Evolutionary conservation across 257 asterid species (phyloP).

Genomic region (Scutellaria barbata): DNA sequence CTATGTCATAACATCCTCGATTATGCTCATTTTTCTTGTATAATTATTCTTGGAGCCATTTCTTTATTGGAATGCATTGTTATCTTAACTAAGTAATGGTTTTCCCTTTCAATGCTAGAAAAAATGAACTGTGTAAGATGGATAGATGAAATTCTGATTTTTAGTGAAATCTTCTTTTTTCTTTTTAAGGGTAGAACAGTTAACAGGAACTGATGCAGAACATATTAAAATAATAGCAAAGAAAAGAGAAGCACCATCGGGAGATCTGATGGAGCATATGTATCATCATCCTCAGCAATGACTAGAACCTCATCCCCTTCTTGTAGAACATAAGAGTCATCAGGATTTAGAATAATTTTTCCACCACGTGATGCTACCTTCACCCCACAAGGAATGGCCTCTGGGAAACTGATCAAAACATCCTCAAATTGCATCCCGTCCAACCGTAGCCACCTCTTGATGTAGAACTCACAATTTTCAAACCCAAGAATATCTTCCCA

Average conservation of each 20-base stretch:
- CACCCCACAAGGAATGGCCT: conserved; percentile 92
- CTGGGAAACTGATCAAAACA: conserved; percentile 84
- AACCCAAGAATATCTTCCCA: conserved; percentile 98
- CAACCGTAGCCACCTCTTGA: conserved; percentile 81
- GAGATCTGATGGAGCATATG: conserved; percentile 72
- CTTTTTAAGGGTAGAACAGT: neutral
- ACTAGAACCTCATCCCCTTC: conserved; percentile 90
- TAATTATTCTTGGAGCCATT: conserved; percentile 7
- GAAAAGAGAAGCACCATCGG: conserved; percentile 75
- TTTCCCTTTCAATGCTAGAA: conserved; percentile 17
- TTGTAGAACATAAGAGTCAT: conserved; percentile 77
- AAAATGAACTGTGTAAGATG: conserved; percentile 10
- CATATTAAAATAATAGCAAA: conserved; percentile 26
- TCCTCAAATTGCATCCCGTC: conserved; percentile 87
- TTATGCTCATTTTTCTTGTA: neutral
- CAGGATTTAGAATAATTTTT: conserved; percentile 84
- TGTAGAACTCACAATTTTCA: conserved; percentile 90
- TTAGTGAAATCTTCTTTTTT: neutral
- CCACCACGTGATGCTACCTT: conserved; percentile 83
- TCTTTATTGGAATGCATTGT: neutral
- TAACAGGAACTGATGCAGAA: conserved; percentile 28
- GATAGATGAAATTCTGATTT: conserved; percentile 15
- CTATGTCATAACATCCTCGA: conserved; percentile 1
- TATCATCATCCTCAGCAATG: conserved; percentile 94
- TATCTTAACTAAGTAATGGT: conserved; percentile 22